phyloP scores from a whole-genome alignment of 208 protist species.

The Crithidia thermophila region DNA sequence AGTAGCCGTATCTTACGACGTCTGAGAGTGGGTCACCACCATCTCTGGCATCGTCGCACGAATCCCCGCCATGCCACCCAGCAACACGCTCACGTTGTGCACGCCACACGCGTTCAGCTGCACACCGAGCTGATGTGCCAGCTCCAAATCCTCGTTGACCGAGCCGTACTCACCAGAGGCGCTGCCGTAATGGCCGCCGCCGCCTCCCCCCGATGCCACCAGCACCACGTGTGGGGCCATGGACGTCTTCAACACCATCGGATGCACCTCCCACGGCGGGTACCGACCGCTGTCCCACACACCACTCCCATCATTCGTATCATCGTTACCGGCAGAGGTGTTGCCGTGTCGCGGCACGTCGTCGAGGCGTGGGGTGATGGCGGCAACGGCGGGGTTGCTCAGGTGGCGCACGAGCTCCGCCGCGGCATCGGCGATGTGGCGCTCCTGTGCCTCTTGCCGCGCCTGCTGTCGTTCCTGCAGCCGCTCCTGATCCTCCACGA shows the following conservation, averaged over 20 bases:
- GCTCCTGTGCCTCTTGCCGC: constrained; percentile 24
- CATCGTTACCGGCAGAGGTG: background rate
- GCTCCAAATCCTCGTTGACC: constrained; percentile 12
- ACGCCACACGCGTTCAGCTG: constrained; percentile 55
- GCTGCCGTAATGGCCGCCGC: background rate
- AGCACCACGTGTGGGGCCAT: constrained; percentile 47
- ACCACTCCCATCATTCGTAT: background rate
- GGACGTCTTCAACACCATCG: constrained; percentile 35
- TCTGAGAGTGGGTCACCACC: constrained; percentile 31
- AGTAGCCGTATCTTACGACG: background rate
- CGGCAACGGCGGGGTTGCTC: constrained; percentile 45
- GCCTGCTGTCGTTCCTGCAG: constrained; percentile 30
- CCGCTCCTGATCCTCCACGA: constrained; percentile 28
- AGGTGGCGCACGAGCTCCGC: constrained; percentile 50
- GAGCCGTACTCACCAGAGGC: background rate
- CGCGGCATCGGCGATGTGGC: constrained; percentile 42
- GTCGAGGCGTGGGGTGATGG: constrained; percentile 23
- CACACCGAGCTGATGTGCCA: constrained; percentile 46
- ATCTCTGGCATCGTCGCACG: constrained; percentile 43
- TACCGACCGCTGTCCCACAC: too few species aligned
- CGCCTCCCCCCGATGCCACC: constrained; percentile 8
- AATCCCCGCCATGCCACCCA: constrained; percentile 53
- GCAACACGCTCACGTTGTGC: constrained; percentile 66
- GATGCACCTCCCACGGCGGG: constrained; percentile 26
- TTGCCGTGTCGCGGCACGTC: background rate